These are phyloP conservation scores for Ascoidea asiatica DNA, from an alignment of 805 yeast genomes.

Conservation along the genomic window DNA sequence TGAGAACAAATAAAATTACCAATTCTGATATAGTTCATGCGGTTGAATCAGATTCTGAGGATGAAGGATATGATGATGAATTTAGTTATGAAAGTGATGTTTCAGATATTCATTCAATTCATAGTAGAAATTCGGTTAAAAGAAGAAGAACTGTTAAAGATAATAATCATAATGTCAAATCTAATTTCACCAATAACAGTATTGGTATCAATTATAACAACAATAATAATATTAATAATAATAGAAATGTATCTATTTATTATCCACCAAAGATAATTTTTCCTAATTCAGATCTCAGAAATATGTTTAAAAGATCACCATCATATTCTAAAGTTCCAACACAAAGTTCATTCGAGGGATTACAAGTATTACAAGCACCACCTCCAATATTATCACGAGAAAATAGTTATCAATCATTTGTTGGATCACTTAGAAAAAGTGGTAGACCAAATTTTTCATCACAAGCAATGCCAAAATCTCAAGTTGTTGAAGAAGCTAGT, in stretches of 20 bases:
- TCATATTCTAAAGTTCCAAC: conserved; percentile 1
- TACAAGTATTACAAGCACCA: not conserved
- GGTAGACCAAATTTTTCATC: conserved; percentile 56
- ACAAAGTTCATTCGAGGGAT: conserved; percentile 6
- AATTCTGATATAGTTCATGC: conserved; percentile 16
- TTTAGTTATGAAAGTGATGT: conserved; percentile 16
- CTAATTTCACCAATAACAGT: too few species aligned
- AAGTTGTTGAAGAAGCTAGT: conserved; percentile 50
- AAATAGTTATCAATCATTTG: conserved; percentile 10
- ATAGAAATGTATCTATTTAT: not conserved
- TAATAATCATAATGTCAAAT: too few species aligned
- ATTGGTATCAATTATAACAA: not conserved
- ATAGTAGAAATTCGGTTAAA: not conserved
- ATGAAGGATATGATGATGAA: conserved; percentile 17
- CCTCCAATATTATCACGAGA: conserved; percentile 9
- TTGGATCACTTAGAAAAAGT: conserved; percentile 12
- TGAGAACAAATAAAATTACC: conserved; percentile 47
- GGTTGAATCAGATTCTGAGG: conserved; percentile 15
- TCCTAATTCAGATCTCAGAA: not conserved
- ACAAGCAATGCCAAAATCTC: conserved; percentile 57
- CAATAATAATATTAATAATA: too few species aligned
- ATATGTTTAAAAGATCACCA: conserved; percentile 2
- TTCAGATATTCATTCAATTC: conserved; percentile 11
- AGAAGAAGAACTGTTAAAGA: not conserved
- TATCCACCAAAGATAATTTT: too few species aligned